Evolutionary conservation across 495 filamentous ascomycete genomes (phyloP).

Genomic region (Apiosordaria backusii): DNA sequence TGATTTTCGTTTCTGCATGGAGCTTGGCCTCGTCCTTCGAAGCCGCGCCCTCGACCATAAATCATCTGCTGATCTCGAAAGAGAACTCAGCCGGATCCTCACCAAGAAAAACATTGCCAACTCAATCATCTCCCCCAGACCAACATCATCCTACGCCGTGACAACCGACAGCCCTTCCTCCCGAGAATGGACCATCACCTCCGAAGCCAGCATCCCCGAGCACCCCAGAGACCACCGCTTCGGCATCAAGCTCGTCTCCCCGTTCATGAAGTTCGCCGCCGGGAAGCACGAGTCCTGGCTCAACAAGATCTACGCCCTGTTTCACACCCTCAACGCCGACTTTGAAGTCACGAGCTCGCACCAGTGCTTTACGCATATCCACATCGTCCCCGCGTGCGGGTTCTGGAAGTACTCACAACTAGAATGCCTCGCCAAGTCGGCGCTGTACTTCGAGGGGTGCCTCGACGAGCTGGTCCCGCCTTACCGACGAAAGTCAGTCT

Average conservation of each 20-base stretch:
- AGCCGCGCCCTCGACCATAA: constrained; percentile 28
- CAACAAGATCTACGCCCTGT: constrained; percentile 15
- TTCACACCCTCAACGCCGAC: constrained; percentile 24
- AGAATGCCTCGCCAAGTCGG: constrained; percentile 25
- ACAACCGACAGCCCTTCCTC: background rate
- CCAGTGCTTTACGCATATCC: constrained; percentile 29
- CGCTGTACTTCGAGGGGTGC: constrained; percentile 33
- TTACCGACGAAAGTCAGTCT: constrained; percentile 25
- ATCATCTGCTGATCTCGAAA: constrained; percentile 13
- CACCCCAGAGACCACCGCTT: constrained; percentile 25
- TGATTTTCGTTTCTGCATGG: constrained; percentile 32
- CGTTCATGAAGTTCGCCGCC: constrained; percentile 25
- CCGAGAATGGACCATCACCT: constrained; percentile 26
- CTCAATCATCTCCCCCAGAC: constrained; percentile 13
- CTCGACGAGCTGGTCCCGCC: constrained; percentile 31
- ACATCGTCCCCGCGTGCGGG: constrained; percentile 25
- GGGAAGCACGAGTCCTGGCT: constrained; percentile 20
- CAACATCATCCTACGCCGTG: constrained; percentile 1
- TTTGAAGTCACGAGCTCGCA: constrained; percentile 29
- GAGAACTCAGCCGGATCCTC: constrained; percentile 26
- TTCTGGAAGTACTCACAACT: constrained; percentile 23
- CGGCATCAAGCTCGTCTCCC: constrained; percentile 30
- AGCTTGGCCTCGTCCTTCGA: constrained; percentile 28
- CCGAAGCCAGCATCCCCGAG: constrained; percentile 22
- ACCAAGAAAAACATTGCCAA: constrained; percentile 17